Base-by-base conservation (phyloP, 116 monocot species). In the Posidonia oceanica region DNA sequence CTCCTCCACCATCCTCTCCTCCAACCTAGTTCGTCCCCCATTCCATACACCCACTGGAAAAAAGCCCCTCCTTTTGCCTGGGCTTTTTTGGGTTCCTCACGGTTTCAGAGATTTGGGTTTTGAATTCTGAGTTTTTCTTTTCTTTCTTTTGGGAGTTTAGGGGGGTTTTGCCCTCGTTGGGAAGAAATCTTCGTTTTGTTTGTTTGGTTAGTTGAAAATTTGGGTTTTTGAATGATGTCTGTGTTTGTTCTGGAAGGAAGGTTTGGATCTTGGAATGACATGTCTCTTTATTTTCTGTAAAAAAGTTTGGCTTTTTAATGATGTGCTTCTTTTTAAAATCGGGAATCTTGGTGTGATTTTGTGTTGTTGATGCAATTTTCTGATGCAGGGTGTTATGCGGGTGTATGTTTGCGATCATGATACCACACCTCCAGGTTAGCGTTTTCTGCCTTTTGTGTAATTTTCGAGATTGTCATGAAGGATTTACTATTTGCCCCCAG, bases 361-460 rank as follows among this genome's bases (percentile, higher is more conserved):
- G 48, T 48, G 12, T 10, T 48, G 7, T 48, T 12, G 48, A 48
- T 48, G 48, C 12, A 12, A 7, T 48, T 48, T 48, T 48, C 5
- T 48, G 8, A 48, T 78, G 70, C 67, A 85, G 89, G 85, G 81
- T n/a, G 73, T 79, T 18, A 64, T 81, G 5, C 78, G 79, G 39
- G 81, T 83, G 17, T 89, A 85, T 52, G 60, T 89, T 22, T 89
- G 85, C 60, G 85, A 89, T 66, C 89, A 89, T 41, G 85, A 85
- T 23, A 89, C 89, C 5, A 29, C 85, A 14, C 83, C 89, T 17
- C 89, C 85, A 81, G 89, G 89, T 89, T 68, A 4, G 5, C 54
- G 15, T 36, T 52, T 56, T 21, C 41, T 13, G 8, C 42, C 52
- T 37, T 64, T 76, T 63, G 5, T 36, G 64, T 62, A 11, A 38